A percentile compares a stretch with the other conserved stretches of the same genome.
These are phyloP conservation scores for Curvularia hawaiiensis DNA, from an alignment of 2,329 filamentous ascomycete genomes.

Conservation along the genomic window DNA sequence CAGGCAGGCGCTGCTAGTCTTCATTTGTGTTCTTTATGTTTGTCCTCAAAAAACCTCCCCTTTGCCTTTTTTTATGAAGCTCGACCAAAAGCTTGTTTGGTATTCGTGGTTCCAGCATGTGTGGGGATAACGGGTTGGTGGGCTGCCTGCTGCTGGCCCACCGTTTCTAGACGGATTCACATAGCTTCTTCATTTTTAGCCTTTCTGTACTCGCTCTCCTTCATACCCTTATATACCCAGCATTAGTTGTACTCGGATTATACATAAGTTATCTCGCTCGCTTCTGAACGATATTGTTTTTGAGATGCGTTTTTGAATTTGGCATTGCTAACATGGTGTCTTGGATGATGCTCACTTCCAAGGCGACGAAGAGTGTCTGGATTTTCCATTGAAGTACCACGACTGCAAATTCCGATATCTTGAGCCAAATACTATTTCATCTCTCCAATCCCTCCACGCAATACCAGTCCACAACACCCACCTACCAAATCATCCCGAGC, in stretches of 20 bases:
- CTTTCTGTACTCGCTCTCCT: background rate
- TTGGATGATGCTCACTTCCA: background rate
- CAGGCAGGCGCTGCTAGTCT: background rate
- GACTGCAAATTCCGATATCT: background rate
- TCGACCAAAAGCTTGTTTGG: background rate
- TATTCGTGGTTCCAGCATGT: background rate
- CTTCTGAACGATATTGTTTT: background rate
- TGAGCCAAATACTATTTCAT: background rate
- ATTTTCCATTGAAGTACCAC: no score
- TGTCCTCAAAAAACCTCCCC: background rate
- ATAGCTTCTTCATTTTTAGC: background rate
- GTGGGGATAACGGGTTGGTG: background rate
- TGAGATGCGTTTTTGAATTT: background rate
- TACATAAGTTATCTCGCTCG: background rate
- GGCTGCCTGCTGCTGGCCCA: background rate
- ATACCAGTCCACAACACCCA: background rate
- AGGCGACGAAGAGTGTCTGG: background rate
- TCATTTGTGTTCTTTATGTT: background rate
- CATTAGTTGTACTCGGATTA: background rate
- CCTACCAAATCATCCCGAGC: constrained; percentile 17
- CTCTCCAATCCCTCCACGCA: background rate
- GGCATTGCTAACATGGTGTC: background rate
- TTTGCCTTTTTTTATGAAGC: background rate
- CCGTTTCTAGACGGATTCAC: background rate
- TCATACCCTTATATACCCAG: background rate